Conservation (phyloP, 176 grass and related monocot genomes). For the Typha latifolia region DNA sequence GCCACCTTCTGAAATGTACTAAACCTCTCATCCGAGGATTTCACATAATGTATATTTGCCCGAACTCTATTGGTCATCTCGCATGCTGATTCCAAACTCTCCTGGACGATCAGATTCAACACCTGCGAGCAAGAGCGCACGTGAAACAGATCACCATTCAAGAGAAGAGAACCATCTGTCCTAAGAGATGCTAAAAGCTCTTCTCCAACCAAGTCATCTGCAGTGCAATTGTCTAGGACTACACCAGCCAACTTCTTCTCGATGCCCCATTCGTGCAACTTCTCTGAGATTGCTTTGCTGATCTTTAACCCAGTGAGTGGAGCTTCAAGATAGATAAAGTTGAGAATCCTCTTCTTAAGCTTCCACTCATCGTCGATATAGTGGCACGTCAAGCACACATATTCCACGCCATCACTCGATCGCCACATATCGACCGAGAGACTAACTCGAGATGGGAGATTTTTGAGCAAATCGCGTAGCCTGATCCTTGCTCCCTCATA, state of each 20-base stretch:
- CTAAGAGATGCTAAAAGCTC: conserved; percentile 64
- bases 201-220: conserved; percentile 49
- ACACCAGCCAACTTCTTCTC: conserved; percentile 56
- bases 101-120: conserved; percentile 72
- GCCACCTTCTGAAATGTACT: conserved; percentile 61
- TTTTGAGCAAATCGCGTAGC: conserved; percentile 52
- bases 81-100: conserved; percentile 57
- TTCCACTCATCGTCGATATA: conserved; percentile 92
- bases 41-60: conserved; percentile 60
- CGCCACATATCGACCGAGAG: conserved; percentile 86
- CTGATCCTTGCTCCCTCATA: conserved; percentile 59
- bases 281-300: conserved; percentile 56
- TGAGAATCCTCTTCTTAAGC: conserved; percentile 83
- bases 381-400: conserved; percentile 84
- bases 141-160: conserved; percentile 64
- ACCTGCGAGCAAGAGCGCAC: conserved; percentile 64
- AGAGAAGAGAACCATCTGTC: conserved; percentile 53
- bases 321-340: conserved; percentile 62
- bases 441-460: conserved; percentile 52
- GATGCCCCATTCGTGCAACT: conserved; percentile 68
- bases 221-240: conserved; percentile 65
- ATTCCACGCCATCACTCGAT: conserved; percentile 58
- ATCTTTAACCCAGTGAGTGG: conserved; percentile 39
- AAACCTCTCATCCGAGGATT: conserved; percentile 63
- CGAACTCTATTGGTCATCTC: conserved; percentile 64